Conservation (phyloP, 148 eudicot genomes). For the Persicaria maculosa region DNA sequence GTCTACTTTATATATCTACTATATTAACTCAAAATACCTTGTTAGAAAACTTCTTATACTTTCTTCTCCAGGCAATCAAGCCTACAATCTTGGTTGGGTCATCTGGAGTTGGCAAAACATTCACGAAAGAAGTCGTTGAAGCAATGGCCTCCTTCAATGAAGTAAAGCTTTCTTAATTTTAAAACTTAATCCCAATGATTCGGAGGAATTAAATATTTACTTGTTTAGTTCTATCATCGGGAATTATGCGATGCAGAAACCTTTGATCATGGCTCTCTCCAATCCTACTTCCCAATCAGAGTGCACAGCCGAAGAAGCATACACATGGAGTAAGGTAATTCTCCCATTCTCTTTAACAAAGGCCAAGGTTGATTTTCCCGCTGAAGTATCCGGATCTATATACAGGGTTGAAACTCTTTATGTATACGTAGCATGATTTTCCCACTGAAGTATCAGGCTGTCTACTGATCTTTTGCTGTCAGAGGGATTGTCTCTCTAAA, state of each 20-base stretch:
- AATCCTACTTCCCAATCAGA: constrained; percentile 93
- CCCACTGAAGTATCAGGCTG: not conserved
- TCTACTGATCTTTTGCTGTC: not conserved
- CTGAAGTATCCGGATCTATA: not conserved
- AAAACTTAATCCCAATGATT: not conserved
- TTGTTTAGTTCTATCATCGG: not conserved
- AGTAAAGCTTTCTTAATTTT: constrained; percentile 26
- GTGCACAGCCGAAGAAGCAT: constrained; percentile 98
- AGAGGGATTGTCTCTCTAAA: constrained; percentile 10
- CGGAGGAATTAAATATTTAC: not conserved
- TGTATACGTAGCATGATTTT: not conserved
- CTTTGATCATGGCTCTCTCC: constrained; percentile 88
- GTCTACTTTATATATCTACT: not conserved
- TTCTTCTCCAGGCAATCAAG: constrained; percentile 52
- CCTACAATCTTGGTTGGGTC: constrained; percentile 82
- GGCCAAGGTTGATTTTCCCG: not conserved
- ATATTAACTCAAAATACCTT: not conserved
- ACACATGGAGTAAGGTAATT: constrained; percentile 71
- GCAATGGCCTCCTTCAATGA: constrained; percentile 72
- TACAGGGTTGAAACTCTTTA: not conserved
- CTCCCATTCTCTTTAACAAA: too few relatives aligned
- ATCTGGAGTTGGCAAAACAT: constrained; percentile 80
- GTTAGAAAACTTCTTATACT: not conserved
- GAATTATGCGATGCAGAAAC: constrained; percentile 47
- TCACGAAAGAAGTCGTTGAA: constrained; percentile 85